A percentile compares a stretch with the other conserved stretches of the same genome.
phyloP scores from a whole-genome alignment of 139 green algal genomes.

The Yamagishiella unicocca region DNA sequence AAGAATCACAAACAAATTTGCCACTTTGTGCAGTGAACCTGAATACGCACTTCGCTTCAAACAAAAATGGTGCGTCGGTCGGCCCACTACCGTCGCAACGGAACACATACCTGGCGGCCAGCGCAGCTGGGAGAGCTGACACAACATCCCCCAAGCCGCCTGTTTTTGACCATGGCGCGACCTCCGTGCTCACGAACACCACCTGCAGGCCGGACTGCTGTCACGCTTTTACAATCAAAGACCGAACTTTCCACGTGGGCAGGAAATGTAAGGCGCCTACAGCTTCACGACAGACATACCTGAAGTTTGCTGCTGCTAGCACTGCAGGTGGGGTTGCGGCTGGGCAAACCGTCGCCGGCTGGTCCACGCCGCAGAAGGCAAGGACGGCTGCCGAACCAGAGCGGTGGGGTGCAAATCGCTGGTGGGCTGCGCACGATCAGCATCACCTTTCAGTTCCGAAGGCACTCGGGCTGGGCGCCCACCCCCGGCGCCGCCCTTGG shows the following conservation, averaged over 20 bases:
- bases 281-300: too few relatives aligned
- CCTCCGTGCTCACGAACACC: conserved; percentile 91
- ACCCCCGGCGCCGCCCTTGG: too few relatives aligned
- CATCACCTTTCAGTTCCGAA: not conserved
- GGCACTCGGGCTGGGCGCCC: not conserved
- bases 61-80: not conserved
- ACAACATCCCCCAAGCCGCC: conserved; percentile 90
- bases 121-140: conserved; percentile 71
- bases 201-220: conserved; percentile 61
- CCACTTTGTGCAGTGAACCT: too few relatives aligned
- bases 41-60: too few relatives aligned
- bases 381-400: not conserved
- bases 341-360: not conserved
- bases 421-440: not conserved
- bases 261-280: not conserved
- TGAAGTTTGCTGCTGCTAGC: not conserved
- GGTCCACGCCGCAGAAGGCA: not conserved
- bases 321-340: too few relatives aligned
- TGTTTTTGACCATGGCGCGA: conserved; percentile 85
- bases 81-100: not conserved
- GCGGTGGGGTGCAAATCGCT: not conserved
- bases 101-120: conserved; percentile 66
- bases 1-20: too few relatives aligned
- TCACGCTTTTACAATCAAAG: too few relatives aligned
- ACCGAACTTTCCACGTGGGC: too few relatives aligned